These are phyloP conservation scores for Tricholoma sp. DNA, from an alignment of 768 basidiomycete species.

Conservation along the genomic window DNA sequence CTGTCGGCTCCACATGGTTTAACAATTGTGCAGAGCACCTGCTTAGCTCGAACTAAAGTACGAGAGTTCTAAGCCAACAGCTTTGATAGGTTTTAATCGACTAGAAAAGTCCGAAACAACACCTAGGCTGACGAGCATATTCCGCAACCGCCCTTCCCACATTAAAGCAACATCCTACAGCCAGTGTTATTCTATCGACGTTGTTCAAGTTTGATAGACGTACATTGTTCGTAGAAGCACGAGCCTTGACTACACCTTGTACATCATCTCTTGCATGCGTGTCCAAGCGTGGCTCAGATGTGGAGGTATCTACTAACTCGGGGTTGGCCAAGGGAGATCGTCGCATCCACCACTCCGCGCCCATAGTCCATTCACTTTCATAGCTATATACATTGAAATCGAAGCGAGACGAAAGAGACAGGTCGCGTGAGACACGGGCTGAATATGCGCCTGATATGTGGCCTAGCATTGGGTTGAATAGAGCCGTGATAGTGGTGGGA, in stretches of 20 bases:
- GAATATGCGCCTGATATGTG: constrained; percentile 91
- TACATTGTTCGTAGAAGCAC: constrained; percentile 86
- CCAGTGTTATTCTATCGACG: not conserved
- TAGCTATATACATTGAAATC: constrained; percentile 98
- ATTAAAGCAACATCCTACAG: constrained; percentile 79
- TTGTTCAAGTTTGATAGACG: constrained; percentile 20
- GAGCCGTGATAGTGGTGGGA: constrained; percentile 89
- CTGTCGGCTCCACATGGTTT: not conserved
- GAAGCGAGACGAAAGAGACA: constrained; percentile 84
- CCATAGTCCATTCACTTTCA: constrained; percentile 94
- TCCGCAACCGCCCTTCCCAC: constrained; percentile 91
- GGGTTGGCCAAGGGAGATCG: constrained; percentile 36
- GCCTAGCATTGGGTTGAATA: constrained; percentile 95
- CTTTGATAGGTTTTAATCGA: constrained; percentile 80
- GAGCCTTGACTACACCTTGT: constrained; percentile 83
- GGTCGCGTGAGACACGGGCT: constrained; percentile 78
- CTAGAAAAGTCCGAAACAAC: constrained; percentile 88
- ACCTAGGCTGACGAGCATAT: constrained; percentile 85
- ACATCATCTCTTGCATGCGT: constrained; percentile 34
- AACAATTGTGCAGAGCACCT: not conserved
- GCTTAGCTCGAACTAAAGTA: constrained; percentile 68
- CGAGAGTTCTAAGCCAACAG: constrained; percentile 88
- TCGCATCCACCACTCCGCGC: constrained; percentile 94
- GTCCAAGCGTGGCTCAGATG: constrained; percentile 9
- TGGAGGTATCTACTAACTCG: constrained; percentile 12